Evolutionary conservation across 352 stramenopile species (phyloP), one percentile per base, ranked within the genome.

Genomic region (Phytopythium oedochilum): DNA sequence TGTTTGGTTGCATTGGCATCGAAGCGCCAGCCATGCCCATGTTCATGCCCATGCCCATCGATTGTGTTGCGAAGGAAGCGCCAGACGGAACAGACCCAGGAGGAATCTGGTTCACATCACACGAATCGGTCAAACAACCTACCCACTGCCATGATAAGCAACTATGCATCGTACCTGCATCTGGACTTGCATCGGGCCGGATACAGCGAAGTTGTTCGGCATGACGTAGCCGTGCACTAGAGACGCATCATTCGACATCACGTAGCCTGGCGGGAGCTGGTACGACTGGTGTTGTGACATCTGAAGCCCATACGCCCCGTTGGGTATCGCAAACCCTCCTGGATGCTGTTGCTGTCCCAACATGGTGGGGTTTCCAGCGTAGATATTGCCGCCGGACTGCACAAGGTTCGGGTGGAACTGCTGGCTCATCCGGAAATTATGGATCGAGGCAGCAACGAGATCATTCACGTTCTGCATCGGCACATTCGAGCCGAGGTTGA

Each of bases 381-480:
- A 75, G 34, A 71, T 46, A n/a, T 50, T 35, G 44, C 45, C 42
- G 26, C 36, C 64, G 15, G 28, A 29, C n/a, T 50, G 52, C 35
- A 54, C 48, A 5, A 61, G 52, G 39, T 71, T 74, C 22, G 70
- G 68, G 28, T 73, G 68, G 45, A 75, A 88, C 20, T 73, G 74
- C 51, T 88, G 80, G 29, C 66, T 88, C 63, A 90, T 81, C 22
- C 73, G 73, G 50, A 88, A 91, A 31, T 83, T 88, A 55, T 89
- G 78, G 54, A 91, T 89, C 6, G 78, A 89, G 5, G 73, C 71
- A 4, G 78, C 78, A 35, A 89, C 78, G 18, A 91, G 50, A 25
- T 91, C 76, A 28, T 83, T 87, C 32, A 88, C 68, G 53, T 78
- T 80, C 46, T 83, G 70, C 39, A 81, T 62, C 52, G 75, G 75